Conservation (phyloP, 2,329 filamentous ascomycete genomes). For the Trichoderma endophyticum region DNA sequence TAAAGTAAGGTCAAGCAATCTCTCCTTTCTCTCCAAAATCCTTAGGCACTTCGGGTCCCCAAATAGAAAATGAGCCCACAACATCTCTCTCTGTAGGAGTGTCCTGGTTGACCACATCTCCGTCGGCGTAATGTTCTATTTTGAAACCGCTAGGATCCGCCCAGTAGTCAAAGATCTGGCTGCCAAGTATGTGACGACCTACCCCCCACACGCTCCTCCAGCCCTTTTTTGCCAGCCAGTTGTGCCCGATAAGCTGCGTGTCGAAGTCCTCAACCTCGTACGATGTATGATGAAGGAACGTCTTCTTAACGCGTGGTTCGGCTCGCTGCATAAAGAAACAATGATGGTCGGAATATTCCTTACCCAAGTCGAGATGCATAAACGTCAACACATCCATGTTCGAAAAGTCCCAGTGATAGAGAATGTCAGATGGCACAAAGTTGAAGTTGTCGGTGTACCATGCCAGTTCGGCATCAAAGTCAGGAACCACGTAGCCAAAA, state of each 20-base stretch:
- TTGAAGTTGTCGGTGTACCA: slow-evolving; percentile 43
- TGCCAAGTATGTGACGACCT: slow-evolving; percentile 57
- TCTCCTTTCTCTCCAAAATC: neutral
- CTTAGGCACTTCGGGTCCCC: slow-evolving; percentile 24
- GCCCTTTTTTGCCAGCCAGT: slow-evolving; percentile 52
- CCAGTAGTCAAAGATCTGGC: slow-evolving; percentile 63
- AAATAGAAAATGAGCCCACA: slow-evolving; percentile 19
- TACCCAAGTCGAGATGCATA: slow-evolving; percentile 52
- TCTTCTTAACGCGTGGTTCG: slow-evolving; percentile 13
- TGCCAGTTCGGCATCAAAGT: slow-evolving; percentile 32
- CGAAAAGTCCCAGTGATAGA: neutral
- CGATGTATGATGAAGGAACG: slow-evolving; percentile 26
- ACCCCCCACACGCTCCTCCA: slow-evolving; percentile 59
- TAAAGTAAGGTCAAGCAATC: neutral
- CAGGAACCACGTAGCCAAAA: slow-evolving; percentile 31
- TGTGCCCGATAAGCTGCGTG: slow-evolving; percentile 57
- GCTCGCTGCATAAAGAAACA: slow-evolving; percentile 46
- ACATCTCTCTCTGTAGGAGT: slow-evolving; percentile 32
- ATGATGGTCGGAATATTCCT: slow-evolving; percentile 52
- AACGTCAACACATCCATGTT: slow-evolving; percentile 40
- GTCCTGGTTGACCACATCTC: slow-evolving; percentile 55
- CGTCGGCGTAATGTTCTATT: slow-evolving; percentile 60
- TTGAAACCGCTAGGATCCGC: slow-evolving; percentile 36
- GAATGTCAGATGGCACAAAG: slow-evolving; percentile 37
- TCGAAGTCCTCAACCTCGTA: slow-evolving; percentile 58